Conservation (phyloP, 768 basidiomycete species). For the Fibroporia radiculosa region DNA sequence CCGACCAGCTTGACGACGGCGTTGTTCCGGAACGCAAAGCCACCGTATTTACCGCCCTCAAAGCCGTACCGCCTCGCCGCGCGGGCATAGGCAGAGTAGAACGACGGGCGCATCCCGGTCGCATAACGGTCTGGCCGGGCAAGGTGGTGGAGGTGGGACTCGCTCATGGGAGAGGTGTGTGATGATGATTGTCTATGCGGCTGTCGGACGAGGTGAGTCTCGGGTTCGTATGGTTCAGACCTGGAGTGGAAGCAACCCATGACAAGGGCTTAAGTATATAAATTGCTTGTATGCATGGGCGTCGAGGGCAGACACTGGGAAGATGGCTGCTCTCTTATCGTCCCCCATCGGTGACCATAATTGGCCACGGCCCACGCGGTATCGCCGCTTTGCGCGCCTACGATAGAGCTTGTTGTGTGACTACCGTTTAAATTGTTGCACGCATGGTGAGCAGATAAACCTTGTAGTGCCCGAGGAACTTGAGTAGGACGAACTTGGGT, state of each 20-base stretch:
- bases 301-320: background rate
- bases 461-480: too few relatives aligned
- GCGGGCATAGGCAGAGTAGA: slow-evolving; percentile 22
- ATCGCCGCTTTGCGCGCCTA: too few relatives aligned
- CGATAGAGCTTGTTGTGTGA: too few relatives aligned
- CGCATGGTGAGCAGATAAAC: too few relatives aligned
- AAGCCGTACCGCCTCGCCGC: slow-evolving; percentile 23
- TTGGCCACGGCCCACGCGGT: background rate
- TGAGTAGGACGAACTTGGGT: too few relatives aligned
- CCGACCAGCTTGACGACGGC: slow-evolving; percentile 22
- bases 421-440: too few relatives aligned
- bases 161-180: background rate
- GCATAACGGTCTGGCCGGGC: slow-evolving; percentile 17
- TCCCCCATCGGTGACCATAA: background rate
- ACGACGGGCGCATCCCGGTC: slow-evolving; percentile 18
- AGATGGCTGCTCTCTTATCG: too few relatives aligned
- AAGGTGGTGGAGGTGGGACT: slow-evolving; percentile 14
- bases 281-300: background rate
- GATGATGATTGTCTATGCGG: background rate
- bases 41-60: slow-evolving; percentile 19
- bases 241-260: background rate
- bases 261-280: background rate
- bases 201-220: background rate
- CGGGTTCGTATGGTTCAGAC: background rate
- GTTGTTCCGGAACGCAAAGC: slow-evolving; percentile 22